Conservation (phyloP, 2,329 filamentous ascomycete genomes). For the Fusarium poae region DNA sequence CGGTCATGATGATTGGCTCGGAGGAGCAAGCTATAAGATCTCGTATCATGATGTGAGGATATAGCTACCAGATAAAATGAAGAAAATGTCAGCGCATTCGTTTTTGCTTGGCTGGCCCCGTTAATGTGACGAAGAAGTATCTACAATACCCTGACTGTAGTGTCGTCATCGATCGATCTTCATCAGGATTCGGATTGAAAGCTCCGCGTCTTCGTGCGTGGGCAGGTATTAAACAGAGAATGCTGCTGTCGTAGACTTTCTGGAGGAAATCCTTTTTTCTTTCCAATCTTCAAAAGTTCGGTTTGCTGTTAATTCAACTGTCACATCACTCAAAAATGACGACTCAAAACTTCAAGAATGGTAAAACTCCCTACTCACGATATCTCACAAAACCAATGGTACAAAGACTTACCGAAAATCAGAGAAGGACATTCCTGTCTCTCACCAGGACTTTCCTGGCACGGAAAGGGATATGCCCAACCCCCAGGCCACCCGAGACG, state of each 20-base stretch:
- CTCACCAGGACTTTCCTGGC: slow-evolving; percentile 50
- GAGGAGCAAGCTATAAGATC: slow-evolving; percentile 3
- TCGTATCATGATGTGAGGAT: background rate
- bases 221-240: slow-evolving; percentile 27
- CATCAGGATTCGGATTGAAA: slow-evolving; percentile 38
- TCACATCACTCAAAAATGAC: slow-evolving; percentile 37
- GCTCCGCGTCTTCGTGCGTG: slow-evolving; percentile 25
- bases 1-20: slow-evolving; percentile 17
- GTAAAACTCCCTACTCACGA: slow-evolving; percentile 9
- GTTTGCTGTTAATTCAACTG: background rate
- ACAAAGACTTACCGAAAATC: slow-evolving; percentile 50
- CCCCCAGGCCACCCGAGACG: slow-evolving; percentile 68
- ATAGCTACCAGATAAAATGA: background rate
- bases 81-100: slow-evolving; percentile 5
- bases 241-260: background rate
- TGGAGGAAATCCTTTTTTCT: background rate
- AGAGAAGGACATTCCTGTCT: slow-evolving; percentile 50
- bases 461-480: slow-evolving; percentile 49
- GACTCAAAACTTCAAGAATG: slow-evolving; percentile 43
- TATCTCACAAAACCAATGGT: too few relatives aligned
- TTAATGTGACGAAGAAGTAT: slow-evolving; percentile 40
- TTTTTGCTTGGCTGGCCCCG: slow-evolving; percentile 33
- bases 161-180: slow-evolving; percentile 49
- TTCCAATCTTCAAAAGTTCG: background rate
- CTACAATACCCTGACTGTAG: slow-evolving; percentile 19